phyloP scores from a whole-genome alignment of 2,329 filamentous ascomycete genomes.

The Claviceps sp. region DNA sequence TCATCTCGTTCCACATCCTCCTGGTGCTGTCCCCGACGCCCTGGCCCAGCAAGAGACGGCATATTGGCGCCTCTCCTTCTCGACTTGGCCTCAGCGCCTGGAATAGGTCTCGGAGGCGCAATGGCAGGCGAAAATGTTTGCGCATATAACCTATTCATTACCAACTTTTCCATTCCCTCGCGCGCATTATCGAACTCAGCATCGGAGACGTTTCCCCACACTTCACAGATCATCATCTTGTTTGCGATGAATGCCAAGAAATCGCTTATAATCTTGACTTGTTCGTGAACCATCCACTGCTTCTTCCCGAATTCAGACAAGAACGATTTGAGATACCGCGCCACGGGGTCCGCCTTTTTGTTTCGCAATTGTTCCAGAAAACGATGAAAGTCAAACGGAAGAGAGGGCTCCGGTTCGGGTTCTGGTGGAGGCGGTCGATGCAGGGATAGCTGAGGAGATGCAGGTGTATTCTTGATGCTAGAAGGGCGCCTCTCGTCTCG shows the following conservation, averaged over 20 bases:
- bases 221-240: conserved; percentile 95
- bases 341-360: conserved; percentile 94
- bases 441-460: conserved; percentile 35
- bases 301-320: conserved; percentile 89
- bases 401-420: conserved; percentile 63
- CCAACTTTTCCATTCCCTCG: conserved; percentile 98
- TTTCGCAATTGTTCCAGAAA: conserved; percentile 93
- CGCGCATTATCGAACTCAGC: conserved; percentile 96
- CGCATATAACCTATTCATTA: conserved; percentile 93
- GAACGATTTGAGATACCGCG: conserved; percentile 89
- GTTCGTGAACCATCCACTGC: conserved; percentile 99
- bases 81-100: conserved; percentile 53
- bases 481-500: conserved; percentile 23
- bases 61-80: conserved; percentile 56
- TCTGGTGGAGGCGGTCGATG: conserved; percentile 58
- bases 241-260: conserved; percentile 94
- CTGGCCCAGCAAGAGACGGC: conserved; percentile 49
- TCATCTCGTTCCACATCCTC: conserved; percentile 96
- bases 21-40: conserved; percentile 88
- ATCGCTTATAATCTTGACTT: conserved; percentile 96
- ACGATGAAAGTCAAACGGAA: conserved; percentile 93
- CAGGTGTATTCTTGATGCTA: conserved; percentile 18
- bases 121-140: conserved; percentile 97
- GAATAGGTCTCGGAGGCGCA: conserved; percentile 60
- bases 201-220: conserved; percentile 91